Evolutionary conservation across 805 yeast species (phyloP).

Genomic region (Yarrowia osloensis): DNA sequence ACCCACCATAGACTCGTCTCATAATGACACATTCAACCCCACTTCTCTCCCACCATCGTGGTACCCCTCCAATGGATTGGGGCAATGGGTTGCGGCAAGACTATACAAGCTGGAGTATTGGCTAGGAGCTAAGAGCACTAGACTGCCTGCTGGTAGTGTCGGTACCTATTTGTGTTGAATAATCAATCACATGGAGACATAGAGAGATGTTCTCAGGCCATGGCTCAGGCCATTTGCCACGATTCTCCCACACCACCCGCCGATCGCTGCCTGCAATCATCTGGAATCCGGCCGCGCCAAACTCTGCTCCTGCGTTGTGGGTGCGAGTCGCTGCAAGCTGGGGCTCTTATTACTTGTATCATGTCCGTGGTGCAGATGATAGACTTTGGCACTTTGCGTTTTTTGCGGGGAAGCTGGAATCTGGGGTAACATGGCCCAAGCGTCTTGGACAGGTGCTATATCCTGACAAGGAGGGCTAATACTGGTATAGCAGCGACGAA

Average conservation of each 20-base stretch:
- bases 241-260: background rate
- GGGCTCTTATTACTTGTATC: background rate
- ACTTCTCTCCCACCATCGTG: background rate
- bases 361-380: background rate
- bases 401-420: constrained; percentile 16
- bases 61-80: background rate
- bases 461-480: background rate
- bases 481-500: too few species aligned
- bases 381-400: background rate
- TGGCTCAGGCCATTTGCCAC: background rate
- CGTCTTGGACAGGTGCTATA: background rate
- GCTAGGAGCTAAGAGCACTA: background rate
- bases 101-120: background rate
- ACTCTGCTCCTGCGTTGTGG: constrained; percentile 18
- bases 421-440: constrained; percentile 6
- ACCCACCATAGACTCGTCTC: too few species aligned
- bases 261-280: constrained; percentile 9
- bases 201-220: background rate
- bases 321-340: background rate
- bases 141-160: too few species aligned
- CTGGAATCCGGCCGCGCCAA: too few species aligned
- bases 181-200: background rate
- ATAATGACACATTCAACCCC: background rate
- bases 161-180: background rate
- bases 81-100: background rate